Percentiles rank a stretch among this genome's conserved stretches.
Evolutionary conservation across 2,329 filamentous ascomycete species (phyloP).

Genomic region (Hypoxylon sp.): DNA sequence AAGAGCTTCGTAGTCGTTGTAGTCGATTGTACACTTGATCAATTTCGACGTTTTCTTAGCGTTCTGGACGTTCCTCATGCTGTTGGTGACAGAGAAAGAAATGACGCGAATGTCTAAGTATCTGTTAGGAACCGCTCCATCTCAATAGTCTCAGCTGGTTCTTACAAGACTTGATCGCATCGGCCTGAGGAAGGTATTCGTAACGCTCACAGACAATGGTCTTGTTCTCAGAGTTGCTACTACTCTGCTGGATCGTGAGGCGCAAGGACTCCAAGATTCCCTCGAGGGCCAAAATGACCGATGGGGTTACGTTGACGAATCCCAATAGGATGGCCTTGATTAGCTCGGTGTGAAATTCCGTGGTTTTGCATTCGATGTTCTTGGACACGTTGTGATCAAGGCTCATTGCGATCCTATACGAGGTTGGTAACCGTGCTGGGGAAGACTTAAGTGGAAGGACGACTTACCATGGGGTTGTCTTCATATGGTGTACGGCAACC

Average conservation of each 20-base stretch:
- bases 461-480: not conserved
- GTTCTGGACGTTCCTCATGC: not conserved
- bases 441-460: not conserved
- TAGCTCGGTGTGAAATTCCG: not conserved
- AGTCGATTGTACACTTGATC: not conserved
- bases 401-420: not conserved
- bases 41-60: not conserved
- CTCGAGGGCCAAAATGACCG: not conserved
- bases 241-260: not conserved
- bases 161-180: not conserved
- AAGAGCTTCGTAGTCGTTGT: not conserved
- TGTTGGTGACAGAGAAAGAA: not conserved
- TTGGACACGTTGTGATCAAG: not conserved
- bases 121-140: not conserved
- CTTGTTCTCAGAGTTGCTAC: not conserved
- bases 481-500: not conserved
- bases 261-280: not conserved
- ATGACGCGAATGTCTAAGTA: not conserved
- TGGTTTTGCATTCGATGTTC: not conserved
- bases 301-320: not conserved
- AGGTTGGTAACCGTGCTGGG: not conserved
- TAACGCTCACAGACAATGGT: not conserved
- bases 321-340: not conserved
- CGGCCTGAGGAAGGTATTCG: not conserved
- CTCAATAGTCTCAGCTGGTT: not conserved